Conservation (phyloP, 2,329 filamentous ascomycete species). For the Pyrenophora graminea region DNA sequence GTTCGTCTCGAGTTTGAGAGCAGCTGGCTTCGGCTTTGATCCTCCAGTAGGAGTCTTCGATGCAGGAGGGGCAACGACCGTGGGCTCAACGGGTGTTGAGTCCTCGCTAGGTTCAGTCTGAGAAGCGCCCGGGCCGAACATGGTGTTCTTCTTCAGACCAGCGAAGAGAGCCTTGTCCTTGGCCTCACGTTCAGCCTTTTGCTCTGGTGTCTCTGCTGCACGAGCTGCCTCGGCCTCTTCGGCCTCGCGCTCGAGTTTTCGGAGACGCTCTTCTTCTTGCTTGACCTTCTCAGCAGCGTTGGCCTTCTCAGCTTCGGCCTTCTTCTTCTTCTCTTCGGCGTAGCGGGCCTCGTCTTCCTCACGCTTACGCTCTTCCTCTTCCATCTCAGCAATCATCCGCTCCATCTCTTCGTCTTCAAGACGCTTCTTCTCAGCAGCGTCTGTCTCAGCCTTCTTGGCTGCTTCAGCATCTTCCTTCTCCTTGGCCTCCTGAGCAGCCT, state of each 20-base stretch:
- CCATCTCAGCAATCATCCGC: slow-evolving; percentile 69
- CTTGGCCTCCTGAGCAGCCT: slow-evolving; percentile 34
- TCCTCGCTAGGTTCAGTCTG: slow-evolving; percentile 52
- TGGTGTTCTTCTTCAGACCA: slow-evolving; percentile 54
- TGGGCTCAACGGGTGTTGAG: slow-evolving; percentile 28
- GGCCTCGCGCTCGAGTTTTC: slow-evolving; percentile 54
- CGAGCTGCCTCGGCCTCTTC: slow-evolving; percentile 53
- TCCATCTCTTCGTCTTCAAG: slow-evolving; percentile 52
- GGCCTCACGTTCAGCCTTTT: slow-evolving; percentile 48
- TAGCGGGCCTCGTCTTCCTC: slow-evolving; percentile 73
- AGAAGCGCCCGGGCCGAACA: slow-evolving; percentile 52
- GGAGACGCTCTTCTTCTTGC: slow-evolving; percentile 59
- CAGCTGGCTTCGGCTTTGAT: slow-evolving; percentile 79
- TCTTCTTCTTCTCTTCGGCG: slow-evolving; percentile 70
- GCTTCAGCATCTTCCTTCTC: slow-evolving; percentile 38
- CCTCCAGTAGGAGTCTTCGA: slow-evolving; percentile 50
- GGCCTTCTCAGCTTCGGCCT: slow-evolving; percentile 63
- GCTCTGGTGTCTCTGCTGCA: slow-evolving; percentile 47
- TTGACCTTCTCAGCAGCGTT: slow-evolving; percentile 50
- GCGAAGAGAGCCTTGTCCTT: slow-evolving; percentile 49
- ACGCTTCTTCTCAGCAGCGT: slow-evolving; percentile 42
- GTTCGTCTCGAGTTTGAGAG: slow-evolving; percentile 85
- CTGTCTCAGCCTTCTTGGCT: slow-evolving; percentile 50
- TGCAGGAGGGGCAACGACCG: slow-evolving; percentile 23
- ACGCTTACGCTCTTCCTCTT: slow-evolving; percentile 49